phyloP scores from a whole-genome alignment of 352 stramenopile species.

The Aphanomyces invadans region DNA sequence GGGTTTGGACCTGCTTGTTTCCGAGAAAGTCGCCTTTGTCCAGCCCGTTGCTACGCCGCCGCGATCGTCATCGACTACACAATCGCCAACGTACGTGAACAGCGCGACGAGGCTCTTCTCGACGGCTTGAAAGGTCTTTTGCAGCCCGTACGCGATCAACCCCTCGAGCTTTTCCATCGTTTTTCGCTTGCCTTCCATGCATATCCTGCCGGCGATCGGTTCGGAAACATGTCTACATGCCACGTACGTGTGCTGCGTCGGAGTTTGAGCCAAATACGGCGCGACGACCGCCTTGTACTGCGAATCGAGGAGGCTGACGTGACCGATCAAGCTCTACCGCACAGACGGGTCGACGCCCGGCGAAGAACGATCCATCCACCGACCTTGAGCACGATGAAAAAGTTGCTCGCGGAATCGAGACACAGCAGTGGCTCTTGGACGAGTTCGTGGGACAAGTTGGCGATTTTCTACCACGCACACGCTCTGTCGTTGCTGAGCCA shows the following conservation, averaged over 20 bases:
- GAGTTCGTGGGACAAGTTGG: slow-evolving; percentile 42
- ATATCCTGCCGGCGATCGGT: slow-evolving; percentile 38
- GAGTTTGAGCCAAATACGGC: slow-evolving; percentile 35
- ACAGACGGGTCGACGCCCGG: not conserved
- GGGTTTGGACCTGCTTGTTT: slow-evolving; percentile 29
- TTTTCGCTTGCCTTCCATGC: slow-evolving; percentile 64
- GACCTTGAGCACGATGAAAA: slow-evolving; percentile 60
- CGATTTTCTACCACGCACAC: slow-evolving; percentile 40
- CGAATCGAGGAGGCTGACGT: slow-evolving; percentile 52
- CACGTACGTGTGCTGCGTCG: slow-evolving; percentile 66
- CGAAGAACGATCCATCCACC: not conserved
- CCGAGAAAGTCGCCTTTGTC: slow-evolving; percentile 73
- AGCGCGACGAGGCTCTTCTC: slow-evolving; percentile 50
- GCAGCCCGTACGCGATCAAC: slow-evolving; percentile 37
- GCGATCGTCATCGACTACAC: not conserved
- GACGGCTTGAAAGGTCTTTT: slow-evolving; percentile 52
- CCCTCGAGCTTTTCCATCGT: slow-evolving; percentile 58
- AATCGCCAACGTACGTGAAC: slow-evolving; percentile 25
- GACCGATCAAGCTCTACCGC: slow-evolving; percentile 45
- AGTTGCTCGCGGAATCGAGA: slow-evolving; percentile 50
- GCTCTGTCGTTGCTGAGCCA: not conserved
- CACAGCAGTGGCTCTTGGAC: slow-evolving; percentile 59
- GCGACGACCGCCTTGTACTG: slow-evolving; percentile 45
- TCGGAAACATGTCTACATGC: not conserved
- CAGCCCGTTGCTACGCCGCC: slow-evolving; percentile 32